These are phyloP conservation scores for Phylloporus sp. DNA, from an alignment of 768 basidiomycete species.

Conservation along the genomic window DNA sequence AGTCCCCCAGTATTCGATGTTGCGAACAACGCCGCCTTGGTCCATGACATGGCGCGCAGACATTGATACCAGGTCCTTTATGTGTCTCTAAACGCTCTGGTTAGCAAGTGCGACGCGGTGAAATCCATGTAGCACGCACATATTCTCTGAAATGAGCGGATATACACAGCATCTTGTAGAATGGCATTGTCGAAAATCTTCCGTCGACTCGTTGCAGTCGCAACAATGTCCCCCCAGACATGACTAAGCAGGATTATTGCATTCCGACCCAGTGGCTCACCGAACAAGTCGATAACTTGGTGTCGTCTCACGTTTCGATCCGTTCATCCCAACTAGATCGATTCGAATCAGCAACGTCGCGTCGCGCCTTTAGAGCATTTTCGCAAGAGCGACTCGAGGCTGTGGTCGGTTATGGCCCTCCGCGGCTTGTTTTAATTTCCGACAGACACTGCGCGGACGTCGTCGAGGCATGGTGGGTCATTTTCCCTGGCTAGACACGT, in stretches of 20 bases:
- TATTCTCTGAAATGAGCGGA: conserved; percentile 71
- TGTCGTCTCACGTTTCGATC: background rate
- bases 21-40: conserved; percentile 77
- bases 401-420: too few species aligned
- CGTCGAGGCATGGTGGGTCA: conserved; percentile 6
- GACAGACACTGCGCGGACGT: conserved; percentile 7
- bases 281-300: background rate
- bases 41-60: conserved; percentile 69
- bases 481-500: conserved; percentile 5
- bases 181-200: conserved; percentile 52
- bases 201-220: too few species aligned
- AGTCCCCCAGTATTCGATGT: conserved; percentile 71
- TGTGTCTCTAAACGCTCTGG: conserved; percentile 48
- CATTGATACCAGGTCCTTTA: conserved; percentile 68
- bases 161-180: conserved; percentile 86
- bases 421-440: conserved; percentile 25
- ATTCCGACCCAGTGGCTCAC: background rate
- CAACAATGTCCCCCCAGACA: too few species aligned
- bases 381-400: background rate
- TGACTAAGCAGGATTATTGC: conserved; percentile 16
- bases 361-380: background rate
- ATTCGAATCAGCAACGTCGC: background rate
- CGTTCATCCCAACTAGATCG: background rate
- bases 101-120: background rate
- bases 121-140: conserved; percentile 38